A percentile compares a stretch with the other conserved stretches of the same genome.
These are phyloP conservation scores for Paraglomus occultum DNA, from an alignment of 192 early-diverging fungal genomes.

Conservation along the genomic window DNA sequence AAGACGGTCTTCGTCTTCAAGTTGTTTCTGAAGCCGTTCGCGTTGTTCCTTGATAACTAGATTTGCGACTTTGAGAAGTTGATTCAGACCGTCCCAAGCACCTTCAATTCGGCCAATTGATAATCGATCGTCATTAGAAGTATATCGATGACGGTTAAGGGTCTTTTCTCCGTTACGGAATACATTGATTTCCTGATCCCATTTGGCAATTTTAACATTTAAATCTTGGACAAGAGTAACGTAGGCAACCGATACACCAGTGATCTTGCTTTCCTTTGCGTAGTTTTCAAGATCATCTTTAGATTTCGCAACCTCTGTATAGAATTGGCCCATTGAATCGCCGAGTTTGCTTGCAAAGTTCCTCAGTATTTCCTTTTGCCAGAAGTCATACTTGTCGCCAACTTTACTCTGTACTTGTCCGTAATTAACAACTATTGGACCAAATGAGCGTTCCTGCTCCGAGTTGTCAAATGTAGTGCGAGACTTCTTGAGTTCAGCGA, in stretches of 20 bases:
- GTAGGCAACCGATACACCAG: constrained; percentile 88
- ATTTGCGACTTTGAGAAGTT: constrained; percentile 90
- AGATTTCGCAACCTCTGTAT: constrained; percentile 69
- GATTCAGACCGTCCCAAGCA: constrained; percentile 96
- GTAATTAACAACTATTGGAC: constrained; percentile 86
- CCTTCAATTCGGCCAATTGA: constrained; percentile 94
- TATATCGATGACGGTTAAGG: constrained; percentile 89
- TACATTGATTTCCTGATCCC: constrained; percentile 80
- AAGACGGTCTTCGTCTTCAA: constrained; percentile 87
- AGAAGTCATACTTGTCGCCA: constrained; percentile 94
- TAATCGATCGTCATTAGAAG: constrained; percentile 94
- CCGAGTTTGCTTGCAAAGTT: constrained; percentile 84
- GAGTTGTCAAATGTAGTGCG: constrained; percentile 96
- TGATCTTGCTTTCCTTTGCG: constrained; percentile 78
- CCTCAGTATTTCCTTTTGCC: constrained; percentile 95
- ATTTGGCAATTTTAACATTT: constrained; percentile 73
- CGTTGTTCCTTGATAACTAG: constrained; percentile 93
- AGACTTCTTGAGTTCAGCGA: constrained; percentile 92
- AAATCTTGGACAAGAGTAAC: constrained; percentile 97
- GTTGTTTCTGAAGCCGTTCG: too few relatives aligned
- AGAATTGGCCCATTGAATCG: constrained; percentile 78
- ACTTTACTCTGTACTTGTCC: constrained; percentile 99
- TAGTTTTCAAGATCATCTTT: constrained; percentile 87
- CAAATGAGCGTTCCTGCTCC: constrained; percentile 85
- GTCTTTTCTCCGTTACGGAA: constrained; percentile 92